phyloP scores from a whole-genome alignment of 805 yeast genomes.

The Sugiyamaella mastotermitis region DNA sequence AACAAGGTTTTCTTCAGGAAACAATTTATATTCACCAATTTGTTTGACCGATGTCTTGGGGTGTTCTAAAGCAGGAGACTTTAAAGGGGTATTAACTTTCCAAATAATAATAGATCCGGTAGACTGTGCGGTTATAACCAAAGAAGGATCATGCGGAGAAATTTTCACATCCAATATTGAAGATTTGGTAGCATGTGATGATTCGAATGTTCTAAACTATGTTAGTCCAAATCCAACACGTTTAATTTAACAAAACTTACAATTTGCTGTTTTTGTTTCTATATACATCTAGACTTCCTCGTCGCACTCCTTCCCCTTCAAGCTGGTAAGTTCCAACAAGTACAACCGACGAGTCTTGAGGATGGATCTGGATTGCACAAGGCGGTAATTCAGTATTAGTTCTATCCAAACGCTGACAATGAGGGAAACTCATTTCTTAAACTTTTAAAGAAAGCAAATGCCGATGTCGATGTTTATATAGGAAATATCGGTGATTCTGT shows the following conservation, averaged over 20 bases:
- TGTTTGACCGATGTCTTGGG: constrained; percentile 1
- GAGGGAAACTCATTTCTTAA: too few species aligned
- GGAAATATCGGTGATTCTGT: too few species aligned
- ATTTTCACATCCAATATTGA: constrained; percentile 74
- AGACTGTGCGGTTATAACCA: constrained; percentile 66
- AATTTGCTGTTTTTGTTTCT: constrained; percentile 16
- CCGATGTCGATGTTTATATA: too few species aligned
- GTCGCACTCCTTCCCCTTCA: constrained; percentile 52
- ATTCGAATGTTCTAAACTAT: too few species aligned
- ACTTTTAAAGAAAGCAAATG: too few species aligned
- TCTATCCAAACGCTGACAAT: not conserved
- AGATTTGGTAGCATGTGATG: constrained; percentile 23
- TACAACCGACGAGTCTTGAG: constrained; percentile 40
- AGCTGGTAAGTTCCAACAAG: constrained; percentile 79
- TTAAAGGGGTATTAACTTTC: constrained; percentile 31
- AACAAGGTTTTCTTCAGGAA: constrained; percentile 45
- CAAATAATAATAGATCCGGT: constrained; percentile 71
- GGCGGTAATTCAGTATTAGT: constrained; percentile 60
- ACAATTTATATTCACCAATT: constrained; percentile 36
- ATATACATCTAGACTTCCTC: constrained; percentile 55
- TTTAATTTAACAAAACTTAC: constrained; percentile 28
- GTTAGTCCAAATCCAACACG: constrained; percentile 33
- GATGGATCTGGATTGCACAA: constrained; percentile 65
- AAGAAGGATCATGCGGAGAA: constrained; percentile 44
- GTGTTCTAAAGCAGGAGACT: not conserved